These are phyloP conservation scores for Xylariales sp. DNA, from an alignment of 2,329 filamentous ascomycete genomes.

Conservation along the genomic window DNA sequence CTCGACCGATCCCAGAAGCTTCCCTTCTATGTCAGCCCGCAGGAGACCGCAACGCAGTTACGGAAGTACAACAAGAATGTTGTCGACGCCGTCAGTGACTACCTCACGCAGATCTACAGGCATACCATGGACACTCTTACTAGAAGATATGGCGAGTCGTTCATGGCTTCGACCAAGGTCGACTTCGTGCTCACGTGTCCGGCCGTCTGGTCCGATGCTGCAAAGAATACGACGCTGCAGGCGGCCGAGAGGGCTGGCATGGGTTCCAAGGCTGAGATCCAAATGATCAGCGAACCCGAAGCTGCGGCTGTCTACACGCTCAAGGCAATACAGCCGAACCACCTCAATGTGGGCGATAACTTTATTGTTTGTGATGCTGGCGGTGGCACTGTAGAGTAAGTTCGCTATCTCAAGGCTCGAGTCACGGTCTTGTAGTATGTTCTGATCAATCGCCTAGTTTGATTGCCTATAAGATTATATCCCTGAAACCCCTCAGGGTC, in stretches of 20 bases:
- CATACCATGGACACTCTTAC: constrained; percentile 77
- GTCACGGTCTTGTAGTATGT: neutral
- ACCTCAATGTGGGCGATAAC: constrained; percentile 63
- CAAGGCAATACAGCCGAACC: constrained; percentile 73
- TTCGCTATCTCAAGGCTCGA: neutral
- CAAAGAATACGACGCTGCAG: constrained; percentile 77
- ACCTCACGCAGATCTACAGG: constrained; percentile 68
- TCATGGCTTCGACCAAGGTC: constrained; percentile 70
- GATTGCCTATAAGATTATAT: constrained; percentile 78
- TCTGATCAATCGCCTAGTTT: constrained; percentile 37
- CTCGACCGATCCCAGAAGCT: constrained; percentile 76
- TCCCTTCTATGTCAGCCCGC: constrained; percentile 72
- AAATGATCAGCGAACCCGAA: constrained; percentile 78
- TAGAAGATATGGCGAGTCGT: constrained; percentile 69
- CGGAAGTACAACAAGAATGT: constrained; percentile 71
- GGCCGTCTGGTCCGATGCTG: constrained; percentile 79
- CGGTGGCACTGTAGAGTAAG: constrained; percentile 63
- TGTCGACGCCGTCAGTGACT: constrained; percentile 74
- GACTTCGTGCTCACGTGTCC: constrained; percentile 79
- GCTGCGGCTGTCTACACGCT: constrained; percentile 76
- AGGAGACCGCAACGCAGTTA: constrained; percentile 74
- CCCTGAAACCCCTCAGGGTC: constrained; percentile 64
- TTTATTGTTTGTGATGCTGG: constrained; percentile 61
- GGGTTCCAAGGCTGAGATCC: constrained; percentile 64
- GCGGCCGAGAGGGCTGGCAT: constrained; percentile 76